phyloP scores from a whole-genome alignment of 176 grass and related monocot genomes.

The Areca catechu region DNA sequence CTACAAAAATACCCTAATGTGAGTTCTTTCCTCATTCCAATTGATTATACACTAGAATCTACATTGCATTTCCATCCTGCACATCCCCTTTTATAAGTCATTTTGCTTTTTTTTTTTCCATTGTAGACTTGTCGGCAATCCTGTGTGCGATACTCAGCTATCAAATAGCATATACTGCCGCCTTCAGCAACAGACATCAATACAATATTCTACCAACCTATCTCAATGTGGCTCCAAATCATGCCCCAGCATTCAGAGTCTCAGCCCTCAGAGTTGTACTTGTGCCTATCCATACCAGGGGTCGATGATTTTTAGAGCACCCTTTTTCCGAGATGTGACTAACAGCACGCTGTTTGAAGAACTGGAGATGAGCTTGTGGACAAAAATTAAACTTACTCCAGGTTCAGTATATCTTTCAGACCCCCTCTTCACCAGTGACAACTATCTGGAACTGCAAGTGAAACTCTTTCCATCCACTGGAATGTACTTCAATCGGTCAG shows the following conservation, averaged over 20 bases:
- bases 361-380: conserved; percentile 44
- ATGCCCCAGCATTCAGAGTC: conserved; percentile 40
- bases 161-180: conserved; percentile 35
- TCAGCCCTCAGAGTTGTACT: conserved; percentile 46
- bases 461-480: conserved; percentile 46
- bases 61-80: too few species aligned
- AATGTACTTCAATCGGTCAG: conserved; percentile 33
- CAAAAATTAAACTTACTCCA: conserved; percentile 18
- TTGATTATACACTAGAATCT: too few species aligned
- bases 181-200: background rate
- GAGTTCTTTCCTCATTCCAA: conserved; percentile 9
- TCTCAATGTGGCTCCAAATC: conserved; percentile 26
- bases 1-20: conserved; percentile 44
- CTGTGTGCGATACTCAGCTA: conserved; percentile 36
- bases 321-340: conserved; percentile 36
- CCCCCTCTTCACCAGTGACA: conserved; percentile 27
- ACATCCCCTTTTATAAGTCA: too few species aligned
- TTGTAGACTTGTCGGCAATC: conserved; percentile 59
- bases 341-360: conserved; percentile 25
- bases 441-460: conserved; percentile 42
- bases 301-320: conserved; percentile 41
- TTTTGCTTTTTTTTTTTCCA: background rate
- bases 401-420: conserved; percentile 52
- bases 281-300: conserved; percentile 60
- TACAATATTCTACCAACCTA: conserved; percentile 44